A percentile compares a stretch with the other conserved stretches of the same genome.
These are phyloP conservation scores for Metarhizium humberi DNA, from an alignment of 2,329 filamentous ascomycete genomes.

Conservation along the genomic window DNA sequence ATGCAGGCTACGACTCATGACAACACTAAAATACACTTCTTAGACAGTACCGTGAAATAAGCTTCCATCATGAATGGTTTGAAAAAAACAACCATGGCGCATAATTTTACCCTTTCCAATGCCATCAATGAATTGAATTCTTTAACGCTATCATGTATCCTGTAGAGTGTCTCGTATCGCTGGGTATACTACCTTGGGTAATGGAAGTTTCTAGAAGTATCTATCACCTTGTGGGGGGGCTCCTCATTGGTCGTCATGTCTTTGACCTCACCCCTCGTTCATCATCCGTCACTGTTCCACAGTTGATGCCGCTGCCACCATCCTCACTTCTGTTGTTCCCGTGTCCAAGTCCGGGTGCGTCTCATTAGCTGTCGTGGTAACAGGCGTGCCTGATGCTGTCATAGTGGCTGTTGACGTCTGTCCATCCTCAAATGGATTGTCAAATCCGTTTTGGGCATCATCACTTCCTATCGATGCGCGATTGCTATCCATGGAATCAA, in stretches of 20 bases:
- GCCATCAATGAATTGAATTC: background rate
- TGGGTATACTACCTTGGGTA: background rate
- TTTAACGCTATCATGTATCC: background rate
- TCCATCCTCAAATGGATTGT: conserved; percentile 21
- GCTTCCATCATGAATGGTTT: background rate
- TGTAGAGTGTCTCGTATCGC: background rate
- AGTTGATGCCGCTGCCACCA: background rate
- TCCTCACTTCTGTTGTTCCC: background rate
- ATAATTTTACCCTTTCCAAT: background rate
- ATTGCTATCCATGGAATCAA: conserved; percentile 38
- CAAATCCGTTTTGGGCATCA: conserved; percentile 18
- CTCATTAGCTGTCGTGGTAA: conserved; percentile 18
- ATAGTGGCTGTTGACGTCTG: conserved; percentile 7
- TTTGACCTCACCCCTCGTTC: background rate
- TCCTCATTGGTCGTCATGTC: background rate
- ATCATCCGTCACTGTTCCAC: conserved; percentile 5
- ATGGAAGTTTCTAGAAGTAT: conserved; percentile 25
- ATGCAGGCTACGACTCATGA: no score
- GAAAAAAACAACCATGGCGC: background rate
- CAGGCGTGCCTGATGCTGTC: background rate
- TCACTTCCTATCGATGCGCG: conserved; percentile 34
- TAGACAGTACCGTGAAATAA: no score
- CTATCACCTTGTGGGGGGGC: conserved; percentile 4
- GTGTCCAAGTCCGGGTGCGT: conserved; percentile 10
- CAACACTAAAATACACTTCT: no score